phyloP scores from a whole-genome alignment of 306 rosid genomes.

The Castanospermum australe region DNA sequence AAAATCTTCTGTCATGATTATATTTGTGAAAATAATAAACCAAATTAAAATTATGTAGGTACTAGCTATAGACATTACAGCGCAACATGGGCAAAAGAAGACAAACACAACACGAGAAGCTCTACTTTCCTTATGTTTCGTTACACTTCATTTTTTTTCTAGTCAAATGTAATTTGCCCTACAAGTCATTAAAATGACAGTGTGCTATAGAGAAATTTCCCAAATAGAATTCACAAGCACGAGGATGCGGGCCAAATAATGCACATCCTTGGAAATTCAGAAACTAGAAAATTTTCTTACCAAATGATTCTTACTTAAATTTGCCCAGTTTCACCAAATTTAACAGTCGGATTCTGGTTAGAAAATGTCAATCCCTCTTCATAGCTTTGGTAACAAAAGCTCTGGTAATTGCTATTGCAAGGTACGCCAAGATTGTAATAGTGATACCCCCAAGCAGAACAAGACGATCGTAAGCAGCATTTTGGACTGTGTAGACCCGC shows the following conservation, averaged over 20 bases:
- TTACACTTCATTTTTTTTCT: neutral
- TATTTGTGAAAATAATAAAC: neutral
- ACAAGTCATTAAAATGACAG: neutral
- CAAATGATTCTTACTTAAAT: constrained; percentile 22
- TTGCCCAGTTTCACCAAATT: constrained; percentile 30
- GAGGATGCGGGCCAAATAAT: constrained; percentile 47
- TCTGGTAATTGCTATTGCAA: constrained; percentile 56
- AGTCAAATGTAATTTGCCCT: neutral
- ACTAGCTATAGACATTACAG: neutral
- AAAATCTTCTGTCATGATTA: neutral
- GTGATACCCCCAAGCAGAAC: constrained; percentile 69
- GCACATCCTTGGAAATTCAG: constrained; percentile 35
- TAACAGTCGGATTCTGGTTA: neutral
- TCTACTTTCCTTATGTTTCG: constrained; percentile 26
- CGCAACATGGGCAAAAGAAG: constrained; percentile 2
- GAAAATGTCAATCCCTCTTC: constrained; percentile 65
- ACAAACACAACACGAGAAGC: neutral
- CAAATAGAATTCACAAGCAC: constrained; percentile 28
- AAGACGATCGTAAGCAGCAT: constrained; percentile 55
- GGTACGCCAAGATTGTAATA: constrained; percentile 63
- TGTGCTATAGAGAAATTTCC: neutral
- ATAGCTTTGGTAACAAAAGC: constrained; percentile 57
- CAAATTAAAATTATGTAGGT: neutral
- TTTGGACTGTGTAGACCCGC: constrained; percentile 68
- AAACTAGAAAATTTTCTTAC: constrained; percentile 13